Conservation (phyloP, 345 rosid species). For the Eucalyptus coolabah region DNA sequence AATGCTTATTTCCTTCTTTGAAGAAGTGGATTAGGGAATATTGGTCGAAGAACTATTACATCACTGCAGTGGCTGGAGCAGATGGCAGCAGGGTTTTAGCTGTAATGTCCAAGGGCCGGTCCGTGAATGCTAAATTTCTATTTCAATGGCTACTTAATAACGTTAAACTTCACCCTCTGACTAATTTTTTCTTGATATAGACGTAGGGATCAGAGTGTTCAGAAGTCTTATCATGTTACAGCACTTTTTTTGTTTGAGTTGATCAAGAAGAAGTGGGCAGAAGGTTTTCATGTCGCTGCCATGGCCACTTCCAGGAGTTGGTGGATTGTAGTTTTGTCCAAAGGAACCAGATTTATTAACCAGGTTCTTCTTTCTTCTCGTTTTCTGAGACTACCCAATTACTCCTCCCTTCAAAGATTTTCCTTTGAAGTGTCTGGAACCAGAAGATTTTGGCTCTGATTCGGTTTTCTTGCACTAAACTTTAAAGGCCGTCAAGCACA, state of each 20-base stretch:
- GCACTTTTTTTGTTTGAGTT: slow-evolving; percentile 76
- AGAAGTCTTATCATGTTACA: slow-evolving; percentile 74
- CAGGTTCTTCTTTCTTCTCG: background rate
- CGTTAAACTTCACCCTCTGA: background rate
- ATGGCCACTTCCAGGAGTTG: slow-evolving; percentile 2
- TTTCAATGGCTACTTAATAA: background rate
- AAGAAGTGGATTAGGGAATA: slow-evolving; percentile 94
- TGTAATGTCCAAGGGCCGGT: slow-evolving; percentile 79
- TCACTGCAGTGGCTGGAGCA: slow-evolving; percentile 87
- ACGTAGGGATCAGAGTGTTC: slow-evolving; percentile 62
- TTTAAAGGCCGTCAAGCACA: background rate
- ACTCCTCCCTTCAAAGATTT: background rate
- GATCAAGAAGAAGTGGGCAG: slow-evolving; percentile 58
- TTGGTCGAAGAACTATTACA: slow-evolving; percentile 83
- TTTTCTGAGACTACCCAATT: background rate
- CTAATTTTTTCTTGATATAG: background rate
- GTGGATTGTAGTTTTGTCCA: slow-evolving; percentile 6
- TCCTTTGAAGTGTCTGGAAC: background rate
- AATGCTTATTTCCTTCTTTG: background rate
- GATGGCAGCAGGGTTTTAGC: slow-evolving; percentile 69
- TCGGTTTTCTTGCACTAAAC: background rate
- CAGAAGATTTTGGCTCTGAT: background rate
- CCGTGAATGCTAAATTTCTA: background rate
- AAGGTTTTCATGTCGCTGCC: slow-evolving; percentile 72
- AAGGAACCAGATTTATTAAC: background rate